phyloP scores from a whole-genome alignment of 495 filamentous ascomycete genomes.

The Opeltia flavorubescens region DNA sequence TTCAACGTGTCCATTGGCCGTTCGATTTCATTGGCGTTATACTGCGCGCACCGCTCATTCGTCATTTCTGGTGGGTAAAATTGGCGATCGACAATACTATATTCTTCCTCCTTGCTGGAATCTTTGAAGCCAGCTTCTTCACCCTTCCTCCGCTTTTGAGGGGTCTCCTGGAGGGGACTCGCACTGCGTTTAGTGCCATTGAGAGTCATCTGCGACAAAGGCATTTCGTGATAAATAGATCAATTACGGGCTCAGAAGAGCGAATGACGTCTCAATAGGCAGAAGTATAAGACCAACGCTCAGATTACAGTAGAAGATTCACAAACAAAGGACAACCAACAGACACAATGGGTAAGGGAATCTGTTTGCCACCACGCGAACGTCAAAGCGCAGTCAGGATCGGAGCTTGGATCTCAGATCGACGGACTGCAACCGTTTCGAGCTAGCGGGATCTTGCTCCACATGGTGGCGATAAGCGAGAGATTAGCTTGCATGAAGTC shows the following conservation, averaged over 20 bases:
- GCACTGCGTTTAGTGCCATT: slow-evolving; percentile 14
- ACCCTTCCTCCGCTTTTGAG: slow-evolving; percentile 12
- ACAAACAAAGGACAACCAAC: too few relatives aligned
- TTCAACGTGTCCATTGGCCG: slow-evolving; percentile 55
- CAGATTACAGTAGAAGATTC: background rate
- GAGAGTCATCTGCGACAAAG: background rate
- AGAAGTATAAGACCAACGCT: too few relatives aligned
- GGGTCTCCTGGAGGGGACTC: background rate
- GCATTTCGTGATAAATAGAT: background rate
- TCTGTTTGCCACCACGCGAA: too few relatives aligned
- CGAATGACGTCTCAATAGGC: too few relatives aligned
- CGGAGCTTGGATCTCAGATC: background rate
- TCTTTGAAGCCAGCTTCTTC: slow-evolving; percentile 7
- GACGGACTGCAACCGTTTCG: background rate
- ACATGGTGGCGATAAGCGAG: background rate
- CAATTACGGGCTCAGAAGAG: too few relatives aligned
- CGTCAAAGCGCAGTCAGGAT: background rate
- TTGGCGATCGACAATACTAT: slow-evolving; percentile 58
- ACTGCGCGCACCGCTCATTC: slow-evolving; percentile 57
- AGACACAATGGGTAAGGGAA: too few relatives aligned
- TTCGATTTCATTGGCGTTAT: slow-evolving; percentile 48
- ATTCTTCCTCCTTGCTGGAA: slow-evolving; percentile 36
- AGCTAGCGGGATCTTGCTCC: background rate
- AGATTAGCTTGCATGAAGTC: too few relatives aligned
- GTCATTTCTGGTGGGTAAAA: slow-evolving; percentile 82